Percentiles rank a stretch among this genome's conserved stretches.
Conservation (phyloP, 1,284 basidiomycete genomes). For the Sporisorium scitamineum region DNA sequence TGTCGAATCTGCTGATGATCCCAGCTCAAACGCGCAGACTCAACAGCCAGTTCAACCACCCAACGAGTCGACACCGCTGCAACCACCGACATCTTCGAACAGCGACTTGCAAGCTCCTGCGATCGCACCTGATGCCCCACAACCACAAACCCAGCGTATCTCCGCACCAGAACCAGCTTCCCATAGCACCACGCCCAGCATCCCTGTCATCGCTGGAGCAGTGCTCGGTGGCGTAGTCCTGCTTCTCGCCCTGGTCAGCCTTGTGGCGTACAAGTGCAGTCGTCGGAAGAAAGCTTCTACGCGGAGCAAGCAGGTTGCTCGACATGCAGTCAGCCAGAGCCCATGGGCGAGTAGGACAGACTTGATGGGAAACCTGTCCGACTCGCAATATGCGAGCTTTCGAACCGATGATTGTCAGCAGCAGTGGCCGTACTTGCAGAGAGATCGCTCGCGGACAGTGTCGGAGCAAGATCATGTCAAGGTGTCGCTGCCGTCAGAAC, state of each 20-base stretch:
- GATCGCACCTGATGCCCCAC: no score
- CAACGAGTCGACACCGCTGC: neutral
- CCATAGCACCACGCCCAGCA: constrained; percentile 1
- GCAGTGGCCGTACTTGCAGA: constrained; percentile 4
- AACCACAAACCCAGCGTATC: neutral
- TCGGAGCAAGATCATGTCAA: neutral
- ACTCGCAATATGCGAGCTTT: neutral
- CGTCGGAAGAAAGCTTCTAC: constrained; percentile 6
- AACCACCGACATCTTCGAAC: neutral
- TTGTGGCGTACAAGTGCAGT: constrained; percentile 3
- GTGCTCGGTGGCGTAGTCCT: constrained; percentile 12
- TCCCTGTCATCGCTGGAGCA: constrained; percentile 8
- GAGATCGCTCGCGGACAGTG: neutral
- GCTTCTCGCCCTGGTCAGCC: constrained; percentile 1
- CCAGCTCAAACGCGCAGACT: neutral
- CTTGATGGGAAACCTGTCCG: neutral
- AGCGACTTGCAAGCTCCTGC: neutral
- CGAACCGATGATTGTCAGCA: neutral
- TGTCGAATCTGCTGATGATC: neutral
- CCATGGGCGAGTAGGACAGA: neutral
- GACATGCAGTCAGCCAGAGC: neutral
- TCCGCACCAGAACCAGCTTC: no score
- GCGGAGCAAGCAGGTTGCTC: neutral
- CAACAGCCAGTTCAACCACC: neutral
- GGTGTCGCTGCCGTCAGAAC: neutral